Conservation (phyloP, 495 filamentous ascomycete species). For the Aspergillus steynii region DNA sequence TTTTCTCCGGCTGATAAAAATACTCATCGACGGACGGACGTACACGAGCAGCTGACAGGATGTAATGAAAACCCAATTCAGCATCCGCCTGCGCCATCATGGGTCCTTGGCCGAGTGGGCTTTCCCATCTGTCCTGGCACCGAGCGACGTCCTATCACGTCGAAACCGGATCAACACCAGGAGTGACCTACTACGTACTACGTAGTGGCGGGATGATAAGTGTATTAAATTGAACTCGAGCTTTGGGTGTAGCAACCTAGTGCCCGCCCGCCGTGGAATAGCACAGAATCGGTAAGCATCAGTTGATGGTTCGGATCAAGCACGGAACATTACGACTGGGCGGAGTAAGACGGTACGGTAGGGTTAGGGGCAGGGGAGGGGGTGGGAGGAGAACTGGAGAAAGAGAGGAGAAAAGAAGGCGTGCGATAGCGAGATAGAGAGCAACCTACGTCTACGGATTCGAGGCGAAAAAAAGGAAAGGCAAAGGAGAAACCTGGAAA, state of each 20-base stretch:
- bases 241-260: not conserved
- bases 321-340: constrained; percentile 18
- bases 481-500: constrained; percentile 9
- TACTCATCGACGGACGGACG: constrained; percentile 4
- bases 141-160: constrained; percentile 9
- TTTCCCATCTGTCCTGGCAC: constrained; percentile 5
- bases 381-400: constrained; percentile 1
- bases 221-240: constrained; percentile 14
- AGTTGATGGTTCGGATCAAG: constrained; percentile 29
- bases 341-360: constrained; percentile 10
- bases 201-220: constrained; percentile 8
- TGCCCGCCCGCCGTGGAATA: constrained; percentile 6
- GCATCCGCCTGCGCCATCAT: constrained; percentile 12
- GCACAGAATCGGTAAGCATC: constrained; percentile 11
- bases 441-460: too few species aligned
- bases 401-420: not conserved
- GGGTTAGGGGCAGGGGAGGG: too few species aligned
- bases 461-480: not conserved
- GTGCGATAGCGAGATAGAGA: too few species aligned
- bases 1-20: constrained; percentile 8
- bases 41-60: constrained; percentile 20
- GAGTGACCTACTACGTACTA: constrained; percentile 1
- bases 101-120: constrained; percentile 12
- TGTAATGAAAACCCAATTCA: constrained; percentile 11
- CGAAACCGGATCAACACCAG: constrained; percentile 12